A percentile compares a stretch with the other conserved stretches of the same genome.
These are phyloP conservation scores for Amanita pallidorosea DNA, from an alignment of 768 basidiomycete genomes.

Conservation along the genomic window DNA sequence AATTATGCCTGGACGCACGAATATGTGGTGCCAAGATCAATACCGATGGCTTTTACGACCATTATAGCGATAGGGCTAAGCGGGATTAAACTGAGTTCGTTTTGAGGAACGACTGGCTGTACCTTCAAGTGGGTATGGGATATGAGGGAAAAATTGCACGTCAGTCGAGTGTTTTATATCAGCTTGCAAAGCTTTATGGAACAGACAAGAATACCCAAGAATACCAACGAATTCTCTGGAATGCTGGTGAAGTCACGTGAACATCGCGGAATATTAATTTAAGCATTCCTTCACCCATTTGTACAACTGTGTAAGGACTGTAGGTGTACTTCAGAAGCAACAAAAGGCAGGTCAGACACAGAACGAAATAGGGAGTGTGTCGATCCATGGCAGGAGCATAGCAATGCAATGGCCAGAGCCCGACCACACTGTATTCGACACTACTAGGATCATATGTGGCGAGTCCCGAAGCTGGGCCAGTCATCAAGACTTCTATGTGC, in stretches of 20 bases:
- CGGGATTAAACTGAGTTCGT: neutral
- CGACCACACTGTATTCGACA: neutral
- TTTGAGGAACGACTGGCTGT: slow-evolving; percentile 7
- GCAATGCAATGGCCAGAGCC: neutral
- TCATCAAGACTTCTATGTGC: slow-evolving; percentile 79
- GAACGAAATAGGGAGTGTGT: neutral
- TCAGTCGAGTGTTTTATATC: slow-evolving; percentile 23
- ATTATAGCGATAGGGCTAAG: slow-evolving; percentile 18
- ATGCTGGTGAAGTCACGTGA: slow-evolving; percentile 28
- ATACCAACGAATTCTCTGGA: slow-evolving; percentile 36
- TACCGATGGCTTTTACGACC: slow-evolving; percentile 78
- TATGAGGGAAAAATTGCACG: slow-evolving; percentile 12
- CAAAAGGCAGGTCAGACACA: neutral
- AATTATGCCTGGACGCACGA: slow-evolving; percentile 43
- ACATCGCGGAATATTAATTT: neutral
- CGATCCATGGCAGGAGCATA: neutral
- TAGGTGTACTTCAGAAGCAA: neutral
- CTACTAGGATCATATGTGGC: slow-evolving; percentile 3
- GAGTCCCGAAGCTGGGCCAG: slow-evolving; percentile 5
- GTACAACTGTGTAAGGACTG: neutral
- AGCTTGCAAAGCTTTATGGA: slow-evolving; percentile 16
- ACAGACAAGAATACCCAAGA: slow-evolving; percentile 32
- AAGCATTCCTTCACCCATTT: neutral
- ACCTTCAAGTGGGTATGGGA: slow-evolving; percentile 9
- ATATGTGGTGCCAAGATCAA: slow-evolving; percentile 89